Base-by-base conservation (phyloP, 495 filamentous ascomycete species). In the Parathielavia hyrcaniae region DNA sequence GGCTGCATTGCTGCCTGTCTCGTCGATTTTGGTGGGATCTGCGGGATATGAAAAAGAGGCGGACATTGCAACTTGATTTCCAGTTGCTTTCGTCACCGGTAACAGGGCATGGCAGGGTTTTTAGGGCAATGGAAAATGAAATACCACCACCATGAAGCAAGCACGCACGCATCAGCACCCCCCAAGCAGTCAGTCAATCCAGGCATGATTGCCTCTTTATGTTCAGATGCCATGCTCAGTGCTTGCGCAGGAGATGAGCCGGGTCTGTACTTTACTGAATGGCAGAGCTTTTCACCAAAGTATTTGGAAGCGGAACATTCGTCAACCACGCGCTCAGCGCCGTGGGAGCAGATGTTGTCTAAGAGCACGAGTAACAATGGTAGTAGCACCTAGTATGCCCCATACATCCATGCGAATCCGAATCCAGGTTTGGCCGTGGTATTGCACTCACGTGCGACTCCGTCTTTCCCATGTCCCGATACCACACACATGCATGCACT, bases 101-200 rank as follows among this genome's bases (percentile, higher is more conserved):
- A 68, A 64, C 64, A 66, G 63, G 67, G 56, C 59, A 64, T 53
- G 65, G 58, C 55, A 60, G 61, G 67, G 58, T 56, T 61, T 62
- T 30, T 69, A 69, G 61, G 67, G 65, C 65, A 69, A 68, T 58
- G 61, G 60, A 68, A 67, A 66, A 68, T 56, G 55, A 66, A n/a
- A 69, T 68, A 69, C 67, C 63, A 64, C 53, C 45, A 63, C 54
- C 55, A 64, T 47, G 32, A 57, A 53, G 50, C 50, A 30, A 30
- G 26, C 26, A 30, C 26, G 50, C 50, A 30, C 2, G 26, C 26
- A 30, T 6, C 60, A 62, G 58, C 65, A 35, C 23, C 23, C 19
- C 38, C 38, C 50, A 54, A 44, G 26, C 26, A 61, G 53, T 52
- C 50, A 61, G 60, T 60, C 38, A 49, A 66, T 45, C 46, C 55